Conservation (phyloP, 2,329 filamentous ascomycete genomes). For the Fragosphaeria purpurea region DNA sequence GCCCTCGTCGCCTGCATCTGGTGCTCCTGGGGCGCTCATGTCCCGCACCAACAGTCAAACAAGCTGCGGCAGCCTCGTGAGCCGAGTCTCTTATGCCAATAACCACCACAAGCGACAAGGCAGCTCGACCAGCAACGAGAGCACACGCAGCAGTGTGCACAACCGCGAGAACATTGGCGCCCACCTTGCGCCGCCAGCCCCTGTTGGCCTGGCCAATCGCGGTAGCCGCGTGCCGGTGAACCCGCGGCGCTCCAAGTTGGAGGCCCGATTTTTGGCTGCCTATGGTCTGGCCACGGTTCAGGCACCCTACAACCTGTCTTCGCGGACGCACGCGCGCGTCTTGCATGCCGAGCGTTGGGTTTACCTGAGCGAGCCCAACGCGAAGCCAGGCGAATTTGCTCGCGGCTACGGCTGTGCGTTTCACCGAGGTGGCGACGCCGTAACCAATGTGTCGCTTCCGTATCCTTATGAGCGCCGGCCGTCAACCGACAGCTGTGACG, state of each 20-base stretch:
- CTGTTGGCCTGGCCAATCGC: neutral
- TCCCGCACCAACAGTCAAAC: constrained; percentile 5
- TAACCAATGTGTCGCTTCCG: neutral
- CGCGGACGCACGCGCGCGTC: constrained; percentile 38
- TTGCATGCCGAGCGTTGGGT: constrained; percentile 41
- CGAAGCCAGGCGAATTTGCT: constrained; percentile 34
- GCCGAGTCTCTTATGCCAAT: neutral
- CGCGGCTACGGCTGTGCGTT: constrained; percentile 45
- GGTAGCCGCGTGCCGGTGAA: constrained; percentile 12
- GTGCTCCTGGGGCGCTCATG: neutral
- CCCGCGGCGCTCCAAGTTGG: constrained; percentile 10
- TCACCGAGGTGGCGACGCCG: constrained; percentile 21
- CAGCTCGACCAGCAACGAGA: constrained; percentile 2
- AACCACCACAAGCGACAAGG: neutral
- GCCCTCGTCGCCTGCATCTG: constrained; percentile 4
- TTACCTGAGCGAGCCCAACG: constrained; percentile 37
- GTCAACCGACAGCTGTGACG: constrained; percentile 14
- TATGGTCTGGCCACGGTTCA: constrained; percentile 42
- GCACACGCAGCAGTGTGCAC: neutral
- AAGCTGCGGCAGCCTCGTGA: neutral
- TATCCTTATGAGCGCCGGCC: constrained; percentile 6
- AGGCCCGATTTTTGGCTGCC: constrained; percentile 42
- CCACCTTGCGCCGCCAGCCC: no score
- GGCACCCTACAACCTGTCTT: constrained; percentile 42
- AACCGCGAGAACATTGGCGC: neutral